Evolutionary conservation across 1,284 basidiomycete species (phyloP).

Genomic region (Melampsora americana): DNA sequence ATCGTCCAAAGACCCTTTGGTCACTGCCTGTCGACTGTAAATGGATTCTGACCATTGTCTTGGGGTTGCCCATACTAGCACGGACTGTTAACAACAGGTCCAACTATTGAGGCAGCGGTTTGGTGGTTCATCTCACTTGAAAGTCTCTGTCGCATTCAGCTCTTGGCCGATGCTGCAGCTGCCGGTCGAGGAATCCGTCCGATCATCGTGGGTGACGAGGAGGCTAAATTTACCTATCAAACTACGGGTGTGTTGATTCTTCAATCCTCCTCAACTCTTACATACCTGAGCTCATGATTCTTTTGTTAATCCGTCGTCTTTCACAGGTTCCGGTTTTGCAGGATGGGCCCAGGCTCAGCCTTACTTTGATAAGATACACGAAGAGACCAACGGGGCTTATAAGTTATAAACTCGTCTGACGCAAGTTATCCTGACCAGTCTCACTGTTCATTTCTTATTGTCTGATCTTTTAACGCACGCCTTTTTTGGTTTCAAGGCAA

Average conservation of each 20-base stretch:
- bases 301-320: neutral
- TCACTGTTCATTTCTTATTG: no score
- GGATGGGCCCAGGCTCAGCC: conserved; percentile 51
- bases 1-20: no score
- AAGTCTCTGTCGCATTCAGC: conserved; percentile 51
- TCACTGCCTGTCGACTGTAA: neutral
- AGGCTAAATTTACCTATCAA: conserved; percentile 50
- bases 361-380: conserved; percentile 50
- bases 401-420: no score
- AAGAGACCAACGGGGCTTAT: conserved; percentile 49
- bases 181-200: conserved; percentile 46
- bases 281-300: no score
- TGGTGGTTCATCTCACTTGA: conserved; percentile 47
- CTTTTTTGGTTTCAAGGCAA: no score
- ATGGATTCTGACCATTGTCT: neutral
- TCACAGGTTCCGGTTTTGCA: conserved; percentile 48
- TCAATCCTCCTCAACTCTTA: neutral
- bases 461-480: no score
- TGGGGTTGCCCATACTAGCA: conserved; percentile 44
- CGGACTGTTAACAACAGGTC: conserved; percentile 51
- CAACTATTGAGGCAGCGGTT: conserved; percentile 51
- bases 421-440: no score
- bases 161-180: conserved; percentile 50
- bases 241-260: neutral
- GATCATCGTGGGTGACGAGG: conserved; percentile 47